Conservation (phyloP, 352 stramenopile genomes). For the Pythium grandisporangium region DNA sequence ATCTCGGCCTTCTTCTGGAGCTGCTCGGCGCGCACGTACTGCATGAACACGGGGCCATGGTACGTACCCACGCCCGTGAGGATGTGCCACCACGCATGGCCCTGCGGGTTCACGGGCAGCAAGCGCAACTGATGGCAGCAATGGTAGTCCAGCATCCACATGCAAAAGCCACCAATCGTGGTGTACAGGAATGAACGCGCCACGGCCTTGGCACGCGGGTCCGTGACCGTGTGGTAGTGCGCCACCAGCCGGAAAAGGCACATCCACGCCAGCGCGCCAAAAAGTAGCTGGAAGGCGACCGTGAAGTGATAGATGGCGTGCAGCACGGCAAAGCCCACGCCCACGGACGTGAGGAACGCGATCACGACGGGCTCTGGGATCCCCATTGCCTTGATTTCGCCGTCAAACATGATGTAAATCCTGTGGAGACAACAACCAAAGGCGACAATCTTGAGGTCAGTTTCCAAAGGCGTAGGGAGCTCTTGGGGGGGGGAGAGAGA, state of each 20-base stretch:
- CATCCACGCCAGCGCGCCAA: slow-evolving; percentile 40
- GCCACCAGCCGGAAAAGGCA: slow-evolving; percentile 38
- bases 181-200: slow-evolving; percentile 52
- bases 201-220: slow-evolving; percentile 38
- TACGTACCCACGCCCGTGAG: slow-evolving; percentile 77
- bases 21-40: slow-evolving; percentile 78
- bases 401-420: slow-evolving; percentile 81
- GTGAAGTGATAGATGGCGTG: slow-evolving; percentile 75
- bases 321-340: slow-evolving; percentile 56
- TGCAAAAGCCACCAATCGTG: slow-evolving; percentile 49
- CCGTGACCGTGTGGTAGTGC: slow-evolving; percentile 53
- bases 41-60: slow-evolving; percentile 77
- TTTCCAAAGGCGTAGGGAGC: too few species aligned
- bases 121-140: slow-evolving; percentile 45
- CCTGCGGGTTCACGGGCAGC: slow-evolving; percentile 67
- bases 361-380: slow-evolving; percentile 35
- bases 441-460: too few species aligned
- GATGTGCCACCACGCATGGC: slow-evolving; percentile 80
- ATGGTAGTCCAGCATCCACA: slow-evolving; percentile 81
- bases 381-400: slow-evolving; percentile 43
- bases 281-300: slow-evolving; percentile 71
- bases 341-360: slow-evolving; percentile 37
- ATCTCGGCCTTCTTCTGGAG: slow-evolving; percentile 55
- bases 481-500: too few species aligned
- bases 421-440: slow-evolving; percentile 10